Evolutionary conservation across 2,329 filamentous ascomycete species (phyloP).

Genomic region (Didymella segeticola): DNA sequence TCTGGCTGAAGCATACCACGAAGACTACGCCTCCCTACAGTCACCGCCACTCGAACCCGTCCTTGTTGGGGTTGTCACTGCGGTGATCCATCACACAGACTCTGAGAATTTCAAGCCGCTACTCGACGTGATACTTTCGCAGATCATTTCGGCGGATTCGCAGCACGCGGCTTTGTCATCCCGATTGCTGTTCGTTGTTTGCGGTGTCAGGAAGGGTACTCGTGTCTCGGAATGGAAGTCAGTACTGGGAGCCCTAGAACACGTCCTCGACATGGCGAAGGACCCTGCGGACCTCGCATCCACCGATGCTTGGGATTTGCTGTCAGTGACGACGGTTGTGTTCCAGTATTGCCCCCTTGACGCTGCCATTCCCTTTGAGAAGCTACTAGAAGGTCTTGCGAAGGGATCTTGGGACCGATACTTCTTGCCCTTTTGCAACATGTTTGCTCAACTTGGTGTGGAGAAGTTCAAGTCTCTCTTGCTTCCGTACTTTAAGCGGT

Average conservation of each 20-base stretch:
- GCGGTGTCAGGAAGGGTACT: conserved; percentile 81
- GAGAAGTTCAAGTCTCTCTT: conserved; percentile 81
- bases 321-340: conserved; percentile 65
- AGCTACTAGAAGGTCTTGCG: conserved; percentile 69
- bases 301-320: conserved; percentile 42
- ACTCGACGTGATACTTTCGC: conserved; percentile 62
- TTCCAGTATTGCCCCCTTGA: conserved; percentile 82
- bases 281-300: conserved; percentile 42
- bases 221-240: conserved; percentile 75
- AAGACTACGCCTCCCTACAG: conserved; percentile 49
- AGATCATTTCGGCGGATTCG: conserved; percentile 55
- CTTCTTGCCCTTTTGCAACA: conserved; percentile 86
- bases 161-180: conserved; percentile 35
- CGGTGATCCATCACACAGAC: conserved; percentile 81
- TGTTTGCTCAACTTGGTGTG: conserved; percentile 75
- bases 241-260: conserved; percentile 58
- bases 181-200: conserved; percentile 69
- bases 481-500: conserved; percentile 81
- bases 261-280: conserved; percentile 44
- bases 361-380: conserved; percentile 73
- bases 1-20: conserved; percentile 44
- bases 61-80: conserved; percentile 77
- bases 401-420: conserved; percentile 70
- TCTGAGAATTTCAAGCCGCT: conserved; percentile 75
- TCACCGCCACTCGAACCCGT: conserved; percentile 64